A percentile compares a stretch with the other conserved stretches of the same genome.
phyloP scores from a whole-genome alignment of 2,329 filamentous ascomycete species.

The Pseudogymnoascus sp. region DNA sequence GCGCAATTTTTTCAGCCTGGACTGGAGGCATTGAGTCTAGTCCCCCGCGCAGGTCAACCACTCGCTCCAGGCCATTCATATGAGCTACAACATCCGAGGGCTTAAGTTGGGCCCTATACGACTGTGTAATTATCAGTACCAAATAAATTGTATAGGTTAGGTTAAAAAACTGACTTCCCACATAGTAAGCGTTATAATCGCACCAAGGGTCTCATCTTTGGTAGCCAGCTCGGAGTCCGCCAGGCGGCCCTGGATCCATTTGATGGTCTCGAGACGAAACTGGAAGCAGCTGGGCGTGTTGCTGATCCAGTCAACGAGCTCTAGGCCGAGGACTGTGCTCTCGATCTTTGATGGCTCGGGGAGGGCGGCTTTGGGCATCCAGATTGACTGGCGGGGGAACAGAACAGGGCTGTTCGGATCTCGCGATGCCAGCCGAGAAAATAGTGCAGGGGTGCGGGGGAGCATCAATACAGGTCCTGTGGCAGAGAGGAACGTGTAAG shows the following conservation, averaged over 20 bases:
- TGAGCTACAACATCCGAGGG: slow-evolving; percentile 16
- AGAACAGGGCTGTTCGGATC: slow-evolving; percentile 10
- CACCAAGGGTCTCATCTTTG: slow-evolving; percentile 15
- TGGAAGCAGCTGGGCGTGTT: slow-evolving; percentile 16
- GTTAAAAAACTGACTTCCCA: slow-evolving; percentile 16
- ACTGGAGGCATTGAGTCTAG: slow-evolving; percentile 13
- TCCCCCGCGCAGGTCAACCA: slow-evolving; percentile 15
- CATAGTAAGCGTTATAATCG: slow-evolving; percentile 19
- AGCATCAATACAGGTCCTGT: not conserved
- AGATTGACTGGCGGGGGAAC: slow-evolving; percentile 16
- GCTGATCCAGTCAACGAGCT: slow-evolving; percentile 16
- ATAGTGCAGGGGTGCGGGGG: not conserved
- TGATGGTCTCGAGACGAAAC: slow-evolving; percentile 16
- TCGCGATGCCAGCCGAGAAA: slow-evolving; percentile 23
- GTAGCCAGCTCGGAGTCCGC: slow-evolving; percentile 11
- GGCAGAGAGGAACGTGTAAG: not conserved
- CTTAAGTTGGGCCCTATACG: slow-evolving; percentile 13
- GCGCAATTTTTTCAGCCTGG: slow-evolving; percentile 15
- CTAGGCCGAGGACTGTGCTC: slow-evolving; percentile 13
- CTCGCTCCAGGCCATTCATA: slow-evolving; percentile 17
- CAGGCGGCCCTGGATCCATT: slow-evolving; percentile 15
- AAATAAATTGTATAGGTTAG: slow-evolving; percentile 2
- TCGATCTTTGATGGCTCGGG: slow-evolving; percentile 14
- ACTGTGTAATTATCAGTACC: slow-evolving; percentile 10
- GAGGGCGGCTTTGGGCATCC: slow-evolving; percentile 16